These are phyloP conservation scores for Draba incana DNA, from an alignment of 345 rosid genomes.

Conservation along the genomic window DNA sequence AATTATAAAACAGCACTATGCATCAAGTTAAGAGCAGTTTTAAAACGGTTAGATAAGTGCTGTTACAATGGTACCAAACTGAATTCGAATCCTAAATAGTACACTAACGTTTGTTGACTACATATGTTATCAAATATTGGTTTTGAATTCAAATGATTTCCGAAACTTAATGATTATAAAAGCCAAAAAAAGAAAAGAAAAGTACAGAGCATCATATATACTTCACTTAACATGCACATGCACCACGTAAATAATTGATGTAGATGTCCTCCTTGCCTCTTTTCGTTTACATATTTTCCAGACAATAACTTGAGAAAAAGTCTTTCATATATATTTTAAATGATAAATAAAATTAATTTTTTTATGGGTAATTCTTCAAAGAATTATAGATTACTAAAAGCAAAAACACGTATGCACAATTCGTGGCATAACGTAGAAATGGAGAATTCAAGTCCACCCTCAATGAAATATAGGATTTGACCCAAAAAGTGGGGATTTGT, in stretches of 20 bases:
- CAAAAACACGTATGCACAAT: slow-evolving; percentile 10
- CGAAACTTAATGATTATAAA: slow-evolving; percentile 8
- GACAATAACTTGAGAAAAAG: neutral
- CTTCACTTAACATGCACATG: slow-evolving; percentile 36
- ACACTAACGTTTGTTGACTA: neutral
- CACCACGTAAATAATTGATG: slow-evolving; percentile 24
- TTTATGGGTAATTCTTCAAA: neutral
- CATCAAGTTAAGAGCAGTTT: neutral
- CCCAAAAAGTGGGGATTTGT: slow-evolving; percentile 57
- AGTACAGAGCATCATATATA: slow-evolving; percentile 26
- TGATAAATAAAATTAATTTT: neutral
- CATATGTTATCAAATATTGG: neutral
- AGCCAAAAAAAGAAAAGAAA: neutral
- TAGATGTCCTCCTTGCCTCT: neutral
- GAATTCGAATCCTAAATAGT: neutral
- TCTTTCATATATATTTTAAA: neutral
- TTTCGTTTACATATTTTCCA: neutral
- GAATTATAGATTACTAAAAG: slow-evolving; percentile 12
- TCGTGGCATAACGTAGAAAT: slow-evolving; percentile 12
- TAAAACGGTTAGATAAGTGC: neutral
- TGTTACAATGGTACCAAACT: neutral
- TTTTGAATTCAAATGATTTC: neutral
- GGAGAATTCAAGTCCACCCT: neutral
- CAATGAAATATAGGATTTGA: too few relatives aligned
- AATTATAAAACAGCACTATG: neutral